phyloP scores from a whole-genome alignment of 2,329 filamentous ascomycete genomes.

The Fusarium sp. region DNA sequence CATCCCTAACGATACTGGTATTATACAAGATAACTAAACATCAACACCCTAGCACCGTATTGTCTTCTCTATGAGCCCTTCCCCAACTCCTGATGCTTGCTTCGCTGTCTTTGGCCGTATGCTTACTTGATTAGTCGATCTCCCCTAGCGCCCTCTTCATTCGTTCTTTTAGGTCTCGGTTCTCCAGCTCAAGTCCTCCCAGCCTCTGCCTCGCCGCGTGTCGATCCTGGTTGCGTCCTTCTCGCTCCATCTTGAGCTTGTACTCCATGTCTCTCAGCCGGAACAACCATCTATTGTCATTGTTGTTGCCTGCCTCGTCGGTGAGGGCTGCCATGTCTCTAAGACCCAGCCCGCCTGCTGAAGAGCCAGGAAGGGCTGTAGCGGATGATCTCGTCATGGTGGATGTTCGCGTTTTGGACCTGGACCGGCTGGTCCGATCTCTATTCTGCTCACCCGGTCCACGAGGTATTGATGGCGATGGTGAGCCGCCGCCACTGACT shows the following conservation, averaged over 20 bases:
- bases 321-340: constrained; percentile 44
- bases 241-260: constrained; percentile 88
- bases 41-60: constrained; percentile 40
- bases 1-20: constrained; percentile 31
- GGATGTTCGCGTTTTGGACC: constrained; percentile 44
- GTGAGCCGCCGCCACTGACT: constrained; percentile 55
- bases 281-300: constrained; percentile 84
- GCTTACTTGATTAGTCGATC: constrained; percentile 33
- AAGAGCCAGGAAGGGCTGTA: constrained; percentile 41
- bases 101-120: background rate
- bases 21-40: constrained; percentile 37
- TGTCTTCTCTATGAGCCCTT: constrained; percentile 19
- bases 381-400: constrained; percentile 47
- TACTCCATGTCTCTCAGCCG: constrained; percentile 88
- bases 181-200: constrained; percentile 79
- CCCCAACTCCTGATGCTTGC: constrained; percentile 17
- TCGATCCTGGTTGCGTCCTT: constrained; percentile 85
- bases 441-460: constrained; percentile 60
- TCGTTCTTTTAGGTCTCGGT: constrained; percentile 74
- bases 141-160: constrained; percentile 56
- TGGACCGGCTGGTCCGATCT: constrained; percentile 49
- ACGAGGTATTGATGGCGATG: constrained; percentile 64
- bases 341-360: constrained; percentile 35
- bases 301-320: constrained; percentile 40
- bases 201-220: constrained; percentile 83